These are phyloP conservation scores for Colletotrichum gloeosporioides DNA, from an alignment of 2,329 filamentous ascomycete species.

Conservation along the genomic window DNA sequence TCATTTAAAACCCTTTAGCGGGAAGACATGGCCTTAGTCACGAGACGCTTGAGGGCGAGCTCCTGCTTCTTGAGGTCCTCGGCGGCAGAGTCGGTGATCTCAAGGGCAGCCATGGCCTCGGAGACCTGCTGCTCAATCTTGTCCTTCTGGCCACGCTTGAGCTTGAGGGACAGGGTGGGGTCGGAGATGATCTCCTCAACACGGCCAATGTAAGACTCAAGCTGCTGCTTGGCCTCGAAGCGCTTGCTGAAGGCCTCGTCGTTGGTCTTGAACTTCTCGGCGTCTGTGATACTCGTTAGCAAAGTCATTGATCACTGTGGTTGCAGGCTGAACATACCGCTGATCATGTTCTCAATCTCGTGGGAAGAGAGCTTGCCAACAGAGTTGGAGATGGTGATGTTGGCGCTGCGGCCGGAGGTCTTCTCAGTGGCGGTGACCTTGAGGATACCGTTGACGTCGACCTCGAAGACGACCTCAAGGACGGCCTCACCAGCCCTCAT, in stretches of 20 bases:
- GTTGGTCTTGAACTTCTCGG: constrained; percentile 97
- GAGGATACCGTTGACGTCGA: constrained; percentile 99
- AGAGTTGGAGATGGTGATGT: constrained; percentile 99
- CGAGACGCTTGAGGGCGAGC: constrained; percentile 93
- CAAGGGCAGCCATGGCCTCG: constrained; percentile 96
- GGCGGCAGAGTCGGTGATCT: constrained; percentile 88
- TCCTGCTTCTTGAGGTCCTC: constrained; percentile 99
- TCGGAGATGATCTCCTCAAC: constrained; percentile 99
- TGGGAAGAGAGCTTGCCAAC: constrained; percentile 94
- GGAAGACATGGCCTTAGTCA: constrained; percentile 97
- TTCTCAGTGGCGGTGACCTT: constrained; percentile 99
- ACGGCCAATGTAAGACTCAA: constrained; percentile 98
- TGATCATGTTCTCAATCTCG: constrained; percentile 99
- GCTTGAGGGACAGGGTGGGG: constrained; percentile 92
- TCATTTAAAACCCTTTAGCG: constrained; percentile 61
- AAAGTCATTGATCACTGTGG: constrained; percentile 18
- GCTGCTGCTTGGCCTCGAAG: constrained; percentile 98
- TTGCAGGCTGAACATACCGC: constrained; percentile 54
- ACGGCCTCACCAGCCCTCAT: constrained; percentile 95
- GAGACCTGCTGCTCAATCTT: constrained; percentile 98
- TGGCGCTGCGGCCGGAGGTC: constrained; percentile 95
- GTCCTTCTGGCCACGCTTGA: constrained; percentile 99
- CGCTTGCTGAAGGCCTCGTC: constrained; percentile 99
- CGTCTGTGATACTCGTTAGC: constrained; percentile 58
- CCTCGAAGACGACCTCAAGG: constrained; percentile 98